Conservation (phyloP, 495 filamentous ascomycete genomes). For the Daldinia caldariorum region DNA sequence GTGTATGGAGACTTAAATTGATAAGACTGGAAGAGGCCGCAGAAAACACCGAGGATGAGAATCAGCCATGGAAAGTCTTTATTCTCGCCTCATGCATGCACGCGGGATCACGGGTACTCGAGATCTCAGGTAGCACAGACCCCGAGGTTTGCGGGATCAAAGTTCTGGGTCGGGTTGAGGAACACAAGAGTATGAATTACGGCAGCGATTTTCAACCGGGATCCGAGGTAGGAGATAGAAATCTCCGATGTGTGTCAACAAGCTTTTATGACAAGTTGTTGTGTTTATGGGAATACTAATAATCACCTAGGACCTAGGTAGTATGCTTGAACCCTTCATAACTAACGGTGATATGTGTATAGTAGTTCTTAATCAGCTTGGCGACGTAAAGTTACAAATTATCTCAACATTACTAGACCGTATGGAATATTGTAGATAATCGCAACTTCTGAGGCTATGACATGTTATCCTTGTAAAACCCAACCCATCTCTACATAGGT, state of each 20-base stretch:
- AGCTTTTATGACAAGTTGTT: conserved; percentile 90
- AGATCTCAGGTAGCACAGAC: conserved; percentile 53
- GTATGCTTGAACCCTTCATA: not conserved
- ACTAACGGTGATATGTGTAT: not conserved
- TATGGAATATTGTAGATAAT: no score
- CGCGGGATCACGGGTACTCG: conserved; percentile 77
- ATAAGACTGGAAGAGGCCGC: conserved; percentile 63
- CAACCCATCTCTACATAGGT: not conserved
- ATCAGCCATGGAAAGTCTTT: conserved; percentile 51
- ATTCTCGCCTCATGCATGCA: conserved; percentile 95
- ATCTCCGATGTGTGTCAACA: conserved; percentile 71
- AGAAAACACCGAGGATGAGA: conserved; percentile 8
- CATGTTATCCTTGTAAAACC: not conserved
- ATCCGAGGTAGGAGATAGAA: conserved; percentile 34
- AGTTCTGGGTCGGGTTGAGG: conserved; percentile 78
- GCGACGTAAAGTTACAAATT: no score
- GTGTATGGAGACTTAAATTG: conserved; percentile 88
- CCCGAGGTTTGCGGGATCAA: conserved; percentile 66
- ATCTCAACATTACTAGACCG: no score
- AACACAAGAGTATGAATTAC: conserved; percentile 97
- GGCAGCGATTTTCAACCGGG: conserved; percentile 76
- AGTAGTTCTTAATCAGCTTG: not conserved
- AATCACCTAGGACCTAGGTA: no score
- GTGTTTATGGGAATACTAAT: conserved; percentile 75
- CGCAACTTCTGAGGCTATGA: no score